A percentile compares a stretch with the other conserved stretches of the same genome.
Conservation (phyloP, 164 flowering plant species). For the Nelumbo lutea region DNA sequence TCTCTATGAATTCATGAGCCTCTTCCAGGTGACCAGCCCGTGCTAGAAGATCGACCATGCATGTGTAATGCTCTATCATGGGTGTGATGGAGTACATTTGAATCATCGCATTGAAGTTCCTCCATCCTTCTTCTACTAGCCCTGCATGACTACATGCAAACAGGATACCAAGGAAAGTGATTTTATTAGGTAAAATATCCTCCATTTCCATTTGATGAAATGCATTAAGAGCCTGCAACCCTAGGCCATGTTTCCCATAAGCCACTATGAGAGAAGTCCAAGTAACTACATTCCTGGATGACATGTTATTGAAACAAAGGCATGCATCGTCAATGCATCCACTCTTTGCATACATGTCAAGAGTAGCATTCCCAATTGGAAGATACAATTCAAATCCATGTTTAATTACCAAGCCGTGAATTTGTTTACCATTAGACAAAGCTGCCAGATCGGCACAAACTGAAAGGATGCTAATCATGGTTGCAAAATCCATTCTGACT, state of each 20-base stretch:
- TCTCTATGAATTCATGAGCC: conserved; percentile 25
- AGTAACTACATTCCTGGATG: conserved; percentile 30
- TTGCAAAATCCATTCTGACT: conserved; percentile 20
- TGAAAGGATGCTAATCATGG: conserved; percentile 32
- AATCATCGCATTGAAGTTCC: conserved; percentile 27
- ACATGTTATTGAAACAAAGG: conserved; percentile 28
- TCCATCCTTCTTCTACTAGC: conserved; percentile 32
- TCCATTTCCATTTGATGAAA: conserved; percentile 33
- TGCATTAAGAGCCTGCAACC: conserved; percentile 25
- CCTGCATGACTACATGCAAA: conserved; percentile 49
- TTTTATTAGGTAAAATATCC: conserved; percentile 32
- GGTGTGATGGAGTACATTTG: conserved; percentile 26
- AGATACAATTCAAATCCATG: conserved; percentile 27
- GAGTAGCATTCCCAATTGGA: conserved; percentile 32
- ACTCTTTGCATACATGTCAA: conserved; percentile 45
- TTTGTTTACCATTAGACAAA: conserved; percentile 22
- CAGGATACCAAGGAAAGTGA: conserved; percentile 37
- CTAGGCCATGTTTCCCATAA: conserved; percentile 37
- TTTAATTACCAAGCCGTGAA: conserved; percentile 32
- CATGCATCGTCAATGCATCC: conserved; percentile 34
- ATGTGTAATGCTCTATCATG: conserved; percentile 39
- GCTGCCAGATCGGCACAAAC: conserved; percentile 34
- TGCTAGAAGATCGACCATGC: conserved; percentile 42
- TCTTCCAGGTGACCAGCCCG: conserved; percentile 31
- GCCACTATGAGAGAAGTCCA: conserved; percentile 45